These are phyloP conservation scores for Penicillium paradoxum DNA, from an alignment of 495 filamentous ascomycete genomes.

Conservation along the genomic window DNA sequence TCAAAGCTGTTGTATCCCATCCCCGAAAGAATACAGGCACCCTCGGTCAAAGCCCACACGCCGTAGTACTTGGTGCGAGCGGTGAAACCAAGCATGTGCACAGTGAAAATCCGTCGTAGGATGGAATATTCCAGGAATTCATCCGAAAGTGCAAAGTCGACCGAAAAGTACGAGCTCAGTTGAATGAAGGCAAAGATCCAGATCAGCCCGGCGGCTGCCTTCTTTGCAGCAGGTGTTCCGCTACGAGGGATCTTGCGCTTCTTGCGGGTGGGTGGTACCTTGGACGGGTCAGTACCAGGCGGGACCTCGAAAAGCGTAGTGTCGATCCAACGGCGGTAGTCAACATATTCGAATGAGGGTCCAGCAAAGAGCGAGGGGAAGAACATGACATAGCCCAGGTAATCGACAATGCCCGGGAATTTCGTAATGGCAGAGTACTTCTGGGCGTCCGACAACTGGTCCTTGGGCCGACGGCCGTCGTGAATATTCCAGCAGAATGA, in stretches of 20 bases:
- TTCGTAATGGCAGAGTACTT: conserved; percentile 70
- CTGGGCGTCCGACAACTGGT: conserved; percentile 79
- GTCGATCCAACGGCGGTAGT: conserved; percentile 89
- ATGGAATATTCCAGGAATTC: conserved; percentile 62
- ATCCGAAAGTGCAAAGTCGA: conserved; percentile 54
- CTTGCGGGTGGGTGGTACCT: conserved; percentile 78
- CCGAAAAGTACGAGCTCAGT: conserved; percentile 61
- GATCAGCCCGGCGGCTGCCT: conserved; percentile 61
- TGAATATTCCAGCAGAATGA: conserved; percentile 97
- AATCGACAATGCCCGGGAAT: conserved; percentile 74
- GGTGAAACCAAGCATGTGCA: conserved; percentile 79
- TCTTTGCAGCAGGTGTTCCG: conserved; percentile 76
- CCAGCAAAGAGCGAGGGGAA: conserved; percentile 86
- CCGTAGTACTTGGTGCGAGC: conserved; percentile 91
- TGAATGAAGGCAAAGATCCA: conserved; percentile 82
- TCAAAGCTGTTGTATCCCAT: conserved; percentile 94
- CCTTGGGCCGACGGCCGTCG: conserved; percentile 74
- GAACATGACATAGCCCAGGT: conserved; percentile 84
- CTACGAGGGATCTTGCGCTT: conserved; percentile 94
- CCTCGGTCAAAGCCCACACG: conserved; percentile 89
- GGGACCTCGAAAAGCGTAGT: conserved; percentile 91
- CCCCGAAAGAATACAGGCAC: conserved; percentile 88
- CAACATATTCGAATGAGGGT: conserved; percentile 88
- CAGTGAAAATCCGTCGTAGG: conserved; percentile 62
- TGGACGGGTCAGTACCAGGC: conserved; percentile 67